A percentile compares a stretch with the other conserved stretches of the same genome.
Conservation (phyloP, 345 rosid genomes). For the Salix caprea region DNA sequence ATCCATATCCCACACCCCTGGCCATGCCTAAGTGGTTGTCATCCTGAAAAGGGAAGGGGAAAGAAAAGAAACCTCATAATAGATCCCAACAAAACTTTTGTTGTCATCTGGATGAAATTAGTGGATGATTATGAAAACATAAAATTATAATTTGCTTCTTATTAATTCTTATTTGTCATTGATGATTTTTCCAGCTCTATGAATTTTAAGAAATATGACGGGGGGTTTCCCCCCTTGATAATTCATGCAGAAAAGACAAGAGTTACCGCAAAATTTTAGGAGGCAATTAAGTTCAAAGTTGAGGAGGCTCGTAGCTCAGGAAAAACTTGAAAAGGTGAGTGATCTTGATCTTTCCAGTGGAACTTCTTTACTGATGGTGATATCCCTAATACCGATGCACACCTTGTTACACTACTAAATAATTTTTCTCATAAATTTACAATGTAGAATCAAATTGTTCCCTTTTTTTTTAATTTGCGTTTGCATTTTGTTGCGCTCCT, state of each 20-base stretch:
- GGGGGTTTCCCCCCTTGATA: conserved; percentile 9
- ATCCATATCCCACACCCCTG: not conserved
- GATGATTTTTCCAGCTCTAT: not conserved
- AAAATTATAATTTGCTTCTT: not conserved
- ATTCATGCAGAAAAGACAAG: conserved; percentile 63
- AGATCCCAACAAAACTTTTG: no score
- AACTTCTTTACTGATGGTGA: not conserved
- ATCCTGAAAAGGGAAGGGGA: not conserved
- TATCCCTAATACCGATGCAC: not conserved
- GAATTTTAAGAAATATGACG: not conserved
- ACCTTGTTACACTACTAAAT: not conserved
- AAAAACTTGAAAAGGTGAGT: conserved; percentile 74
- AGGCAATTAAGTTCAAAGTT: conserved; percentile 65
- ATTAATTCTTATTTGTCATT: not conserved
- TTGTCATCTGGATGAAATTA: not conserved
- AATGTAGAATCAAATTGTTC: not conserved
- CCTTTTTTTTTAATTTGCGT: not conserved
- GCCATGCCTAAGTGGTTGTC: not conserved
- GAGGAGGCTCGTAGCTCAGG: conserved; percentile 74
- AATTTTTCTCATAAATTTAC: not conserved
- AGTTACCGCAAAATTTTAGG: conserved; percentile 64
- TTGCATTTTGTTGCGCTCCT: not conserved
- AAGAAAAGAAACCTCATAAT: not conserved
- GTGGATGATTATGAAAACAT: not conserved
- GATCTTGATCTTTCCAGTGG: not conserved